Base-by-base conservation (phyloP, 108 stramenopile genomes). In the Conticribra weissflogii region DNA sequence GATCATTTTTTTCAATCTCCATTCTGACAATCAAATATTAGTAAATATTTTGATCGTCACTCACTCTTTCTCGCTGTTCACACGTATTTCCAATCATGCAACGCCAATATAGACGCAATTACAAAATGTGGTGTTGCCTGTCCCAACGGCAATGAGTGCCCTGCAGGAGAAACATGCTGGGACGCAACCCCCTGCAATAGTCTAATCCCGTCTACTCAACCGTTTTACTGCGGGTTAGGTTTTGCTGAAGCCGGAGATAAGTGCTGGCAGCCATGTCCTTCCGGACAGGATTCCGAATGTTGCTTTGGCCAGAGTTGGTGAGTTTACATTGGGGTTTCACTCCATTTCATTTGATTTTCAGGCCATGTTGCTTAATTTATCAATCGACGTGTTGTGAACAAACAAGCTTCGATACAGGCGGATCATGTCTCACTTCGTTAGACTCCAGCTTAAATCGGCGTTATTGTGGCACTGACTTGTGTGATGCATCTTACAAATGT, bases 241-340 rank as follows among this genome's bases (percentile, higher is more conserved):
- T 8, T 23, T 44, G 36, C 60, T 8, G 60, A 62, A 62, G 60
- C 46, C 4, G 60, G 45, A 33, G 60, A 47, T 21, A 62, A 62
- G 44, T 62, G 60, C 22, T 62, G 60, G 60, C 60, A 62, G 24
- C 46, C 60, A 15, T 62, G 60, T 62, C 60, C 60, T 22, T 16
- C 36, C 27, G 60, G 60, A 5, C 60, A 62, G 44, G 60, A 62
- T 46, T 46, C 44, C 3, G 60, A 62, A 47, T 62, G 60, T 23
- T 62, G 60, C 18, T 62, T 62, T 62, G 60, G 60, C 19, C 60
- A 62, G 27, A 62, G 45, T 47, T 62, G 60, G 60, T 62, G 31
- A 9, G 60, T 33, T 47, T 62, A 2, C 8, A 24, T 46, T 47
- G 3, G 5, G 12, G 8, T 9, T 12, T 41, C 5, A 9, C 36